Evolutionary conservation across 768 basidiomycete genomes (phyloP), one percentile per base, ranked within the genome.

Genomic region (Podaxis carcinomalis): DNA sequence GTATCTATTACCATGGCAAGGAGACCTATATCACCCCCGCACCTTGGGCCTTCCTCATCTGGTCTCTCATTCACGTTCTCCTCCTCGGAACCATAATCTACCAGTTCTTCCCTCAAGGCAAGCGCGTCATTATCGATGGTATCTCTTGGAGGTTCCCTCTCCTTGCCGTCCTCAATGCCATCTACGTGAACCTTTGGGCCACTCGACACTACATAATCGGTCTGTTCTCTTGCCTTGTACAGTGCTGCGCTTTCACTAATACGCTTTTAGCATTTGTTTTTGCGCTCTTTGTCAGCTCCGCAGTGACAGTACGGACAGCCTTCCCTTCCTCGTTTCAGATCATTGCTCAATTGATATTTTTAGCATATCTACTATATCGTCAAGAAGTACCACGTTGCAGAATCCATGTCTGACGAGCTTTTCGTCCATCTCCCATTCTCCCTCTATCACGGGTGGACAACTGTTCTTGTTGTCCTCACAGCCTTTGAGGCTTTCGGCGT

Each of bases 341-440:
- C 16, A 67, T 74, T 51, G 63, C 60, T 56, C 40, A 57, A 62
- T 47, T 27, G 44, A 67, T 74, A 13, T 72, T 70, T 78, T 2
- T 70, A 89, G 82, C 93, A 95, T 74, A 92, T 96, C 72, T 97
- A 98, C 78, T 98, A 95, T 71, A 78, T 92, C 61, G 89, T 98
- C 70, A 95, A 96, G 82, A 93, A 94, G 75, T 83, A 86, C 63
- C 87, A 94, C 71, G 72, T 80, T 27, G 75, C 91, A 27, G 80
- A 89, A 67, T 82, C 70, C 62, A 65, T 81, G 47, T 78, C 79
- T 21, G 94, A 96, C 64, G 95, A 97, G 74, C 72, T 95, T 64
- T 95, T 96, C 63, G 82, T 98, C 47, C 95, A 98, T 73, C 86
- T 97, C 16, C 97, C 97, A 2, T 98, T 98, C 83, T 95, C 92